Conservation (phyloP, 176 grass and related monocot genomes). For the Alloteropsis semialata region DNA sequence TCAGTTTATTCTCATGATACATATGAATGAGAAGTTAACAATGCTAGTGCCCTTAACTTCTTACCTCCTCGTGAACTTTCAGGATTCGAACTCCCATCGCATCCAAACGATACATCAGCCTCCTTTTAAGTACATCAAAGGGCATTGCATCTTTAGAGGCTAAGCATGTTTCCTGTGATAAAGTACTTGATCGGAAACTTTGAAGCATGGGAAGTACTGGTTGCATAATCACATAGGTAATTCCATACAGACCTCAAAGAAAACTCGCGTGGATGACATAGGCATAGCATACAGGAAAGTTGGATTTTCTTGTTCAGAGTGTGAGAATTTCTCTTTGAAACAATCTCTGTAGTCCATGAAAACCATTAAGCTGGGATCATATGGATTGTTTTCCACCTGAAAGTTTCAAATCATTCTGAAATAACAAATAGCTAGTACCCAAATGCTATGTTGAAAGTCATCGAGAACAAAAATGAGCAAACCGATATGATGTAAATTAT, state of each 20-base stretch:
- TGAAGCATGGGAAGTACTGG: not conserved
- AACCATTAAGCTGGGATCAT: slow-evolving; percentile 98
- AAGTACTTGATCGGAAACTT: slow-evolving; percentile 22
- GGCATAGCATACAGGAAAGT: slow-evolving; percentile 99
- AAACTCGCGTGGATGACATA: slow-evolving; percentile 84
- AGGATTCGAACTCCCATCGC: slow-evolving; percentile 77
- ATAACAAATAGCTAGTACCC: slow-evolving; percentile 13
- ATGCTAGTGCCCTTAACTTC: not conserved
- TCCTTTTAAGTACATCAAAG: slow-evolving; percentile 96
- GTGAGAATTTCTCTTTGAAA: slow-evolving; percentile 55
- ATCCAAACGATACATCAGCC: slow-evolving; percentile 80
- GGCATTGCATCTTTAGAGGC: slow-evolving; percentile 97
- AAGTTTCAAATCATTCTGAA: slow-evolving; percentile 51
- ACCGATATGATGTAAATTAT: not conserved
- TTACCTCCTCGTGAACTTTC: slow-evolving; percentile 88
- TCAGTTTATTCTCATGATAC: slow-evolving; percentile 6
- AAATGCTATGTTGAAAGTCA: not conserved
- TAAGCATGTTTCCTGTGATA: slow-evolving; percentile 88
- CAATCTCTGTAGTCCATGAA: slow-evolving; percentile 99
- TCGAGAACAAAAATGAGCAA: not conserved
- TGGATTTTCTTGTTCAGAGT: slow-evolving; percentile 65
- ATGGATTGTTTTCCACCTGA: slow-evolving; percentile 96
- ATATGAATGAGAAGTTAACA: slow-evolving; percentile 19
- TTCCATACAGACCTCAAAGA: slow-evolving; percentile 69
- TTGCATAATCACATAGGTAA: not conserved